These are phyloP conservation scores for Rhizomucor miehei DNA, from an alignment of 371 early-diverging fungal genomes.

Conservation along the genomic window DNA sequence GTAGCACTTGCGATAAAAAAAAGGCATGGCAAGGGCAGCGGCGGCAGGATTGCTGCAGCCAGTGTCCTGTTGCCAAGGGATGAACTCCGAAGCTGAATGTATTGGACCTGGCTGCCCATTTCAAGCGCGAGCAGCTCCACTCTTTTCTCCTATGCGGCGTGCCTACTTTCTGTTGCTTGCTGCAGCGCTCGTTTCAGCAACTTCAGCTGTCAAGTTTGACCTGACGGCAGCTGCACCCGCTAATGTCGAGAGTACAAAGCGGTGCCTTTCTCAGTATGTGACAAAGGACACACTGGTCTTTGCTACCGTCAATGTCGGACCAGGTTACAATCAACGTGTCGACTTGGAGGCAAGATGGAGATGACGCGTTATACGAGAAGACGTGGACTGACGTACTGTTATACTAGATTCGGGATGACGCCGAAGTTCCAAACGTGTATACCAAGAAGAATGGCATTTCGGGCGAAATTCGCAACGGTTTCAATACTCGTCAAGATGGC, in stretches of 20 bases:
- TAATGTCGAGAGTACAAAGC: slow-evolving; percentile 30
- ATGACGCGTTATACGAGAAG: neutral
- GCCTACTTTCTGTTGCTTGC: neutral
- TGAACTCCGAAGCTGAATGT: no score
- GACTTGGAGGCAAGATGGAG: slow-evolving; percentile 56
- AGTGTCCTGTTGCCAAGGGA: no score
- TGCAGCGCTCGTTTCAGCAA: neutral
- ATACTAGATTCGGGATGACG: slow-evolving; percentile 62
- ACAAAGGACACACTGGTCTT: slow-evolving; percentile 70
- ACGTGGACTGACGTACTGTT: neutral
- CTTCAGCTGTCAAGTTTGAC: slow-evolving; percentile 73
- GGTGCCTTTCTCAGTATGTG: slow-evolving; percentile 78
- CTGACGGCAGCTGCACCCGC: slow-evolving; percentile 50
- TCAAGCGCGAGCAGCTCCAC: no score
- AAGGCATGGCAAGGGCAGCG: no score
- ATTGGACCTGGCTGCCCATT: no score
- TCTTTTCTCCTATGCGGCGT: no score
- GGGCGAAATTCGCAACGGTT: slow-evolving; percentile 54
- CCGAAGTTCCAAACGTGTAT: slow-evolving; percentile 58
- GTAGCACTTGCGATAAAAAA: no score
- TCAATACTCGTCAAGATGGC: slow-evolving; percentile 81
- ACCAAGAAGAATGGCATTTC: slow-evolving; percentile 52
- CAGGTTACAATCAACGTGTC: slow-evolving; percentile 68
- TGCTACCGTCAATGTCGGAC: slow-evolving; percentile 64
- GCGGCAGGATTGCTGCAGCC: no score